Evolutionary conservation across 2,329 filamentous ascomycete species (phyloP).

Genomic region (Arthrobotrys megalospora): DNA sequence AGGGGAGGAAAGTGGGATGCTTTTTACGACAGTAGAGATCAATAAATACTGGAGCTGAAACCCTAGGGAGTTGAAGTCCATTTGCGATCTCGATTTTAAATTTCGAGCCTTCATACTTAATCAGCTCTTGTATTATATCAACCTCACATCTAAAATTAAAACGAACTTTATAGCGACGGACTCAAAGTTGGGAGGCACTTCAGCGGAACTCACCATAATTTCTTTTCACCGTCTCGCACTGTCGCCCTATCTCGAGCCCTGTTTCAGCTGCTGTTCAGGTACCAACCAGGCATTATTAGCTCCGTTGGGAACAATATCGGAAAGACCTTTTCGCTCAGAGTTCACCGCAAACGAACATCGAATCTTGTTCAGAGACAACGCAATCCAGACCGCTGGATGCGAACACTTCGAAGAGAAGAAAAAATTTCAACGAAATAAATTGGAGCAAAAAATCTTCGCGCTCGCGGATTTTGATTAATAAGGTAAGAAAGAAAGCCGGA

Average conservation of each 20-base stretch:
- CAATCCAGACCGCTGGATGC: constrained; percentile 20
- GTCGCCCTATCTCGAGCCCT: constrained; percentile 38
- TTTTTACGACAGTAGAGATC: constrained; percentile 22
- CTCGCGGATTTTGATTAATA: constrained; percentile 18
- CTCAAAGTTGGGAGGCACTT: background rate
- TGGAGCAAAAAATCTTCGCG: constrained; percentile 42
- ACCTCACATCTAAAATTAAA: background rate
- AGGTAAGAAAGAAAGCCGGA: constrained; percentile 10
- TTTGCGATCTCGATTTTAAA: constrained; percentile 18
- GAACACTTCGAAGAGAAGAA: constrained; percentile 16
- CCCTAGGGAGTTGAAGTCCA: constrained; percentile 22
- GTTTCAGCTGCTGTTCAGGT: constrained; percentile 40
- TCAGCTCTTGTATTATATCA: background rate
- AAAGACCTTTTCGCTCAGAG: constrained; percentile 44
- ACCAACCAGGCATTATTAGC: constrained; percentile 29
- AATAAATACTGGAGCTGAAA: constrained; percentile 53
- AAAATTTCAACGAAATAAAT: constrained; percentile 19
- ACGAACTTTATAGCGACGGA: background rate
- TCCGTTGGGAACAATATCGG: constrained; percentile 59
- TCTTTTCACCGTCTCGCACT: constrained; percentile 9
- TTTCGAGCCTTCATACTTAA: constrained; percentile 9
- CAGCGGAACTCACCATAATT: constrained; percentile 54
- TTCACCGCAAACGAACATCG: constrained; percentile 32
- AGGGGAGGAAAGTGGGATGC: constrained; percentile 38
- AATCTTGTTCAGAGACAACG: constrained; percentile 46